Percentiles rank a stretch among this genome's conserved stretches.
These are phyloP conservation scores for Leccinum incarnatum DNA, from an alignment of 768 basidiomycete genomes.

Conservation along the genomic window DNA sequence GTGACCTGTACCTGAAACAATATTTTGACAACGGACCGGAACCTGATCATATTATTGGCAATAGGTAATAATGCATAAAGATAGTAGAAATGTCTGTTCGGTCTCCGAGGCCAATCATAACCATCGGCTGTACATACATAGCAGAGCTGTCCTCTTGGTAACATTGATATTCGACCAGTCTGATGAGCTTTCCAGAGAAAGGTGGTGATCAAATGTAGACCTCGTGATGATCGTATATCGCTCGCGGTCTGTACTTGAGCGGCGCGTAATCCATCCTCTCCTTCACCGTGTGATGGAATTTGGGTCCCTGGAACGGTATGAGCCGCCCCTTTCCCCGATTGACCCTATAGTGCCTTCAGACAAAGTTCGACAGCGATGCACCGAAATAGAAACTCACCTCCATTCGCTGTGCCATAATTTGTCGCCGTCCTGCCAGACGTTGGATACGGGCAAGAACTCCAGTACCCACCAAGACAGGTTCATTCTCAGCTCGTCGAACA, in stretches of 20 bases:
- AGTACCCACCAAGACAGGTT: constrained; percentile 67
- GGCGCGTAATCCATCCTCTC: constrained; percentile 47
- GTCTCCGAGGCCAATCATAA: neutral
- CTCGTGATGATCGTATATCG: constrained; percentile 45
- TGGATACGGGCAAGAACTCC: constrained; percentile 58
- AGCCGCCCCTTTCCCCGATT: constrained; percentile 58
- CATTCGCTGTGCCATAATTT: constrained; percentile 53
- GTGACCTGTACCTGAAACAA: no score
- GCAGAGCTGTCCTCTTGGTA: no score
- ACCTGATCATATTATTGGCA: no score
- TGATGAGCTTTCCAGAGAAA: neutral
- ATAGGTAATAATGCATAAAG: neutral
- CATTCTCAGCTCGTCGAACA: constrained; percentile 50
- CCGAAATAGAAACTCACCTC: constrained; percentile 44
- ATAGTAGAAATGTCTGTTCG: no score
- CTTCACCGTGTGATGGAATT: constrained; percentile 64
- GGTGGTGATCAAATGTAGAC: constrained; percentile 38
- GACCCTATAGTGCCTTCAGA: constrained; percentile 16
- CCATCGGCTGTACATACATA: no score
- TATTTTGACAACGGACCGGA: no score
- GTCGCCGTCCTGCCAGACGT: constrained; percentile 53
- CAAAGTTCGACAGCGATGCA: neutral
- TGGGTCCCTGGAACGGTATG: constrained; percentile 46
- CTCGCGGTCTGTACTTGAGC: constrained; percentile 58
- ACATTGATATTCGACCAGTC: neutral